Evolutionary conservation across 495 filamentous ascomycete species (phyloP), one percentile per base, ranked within the genome.

Genomic region (Sporormia fimetaria): DNA sequence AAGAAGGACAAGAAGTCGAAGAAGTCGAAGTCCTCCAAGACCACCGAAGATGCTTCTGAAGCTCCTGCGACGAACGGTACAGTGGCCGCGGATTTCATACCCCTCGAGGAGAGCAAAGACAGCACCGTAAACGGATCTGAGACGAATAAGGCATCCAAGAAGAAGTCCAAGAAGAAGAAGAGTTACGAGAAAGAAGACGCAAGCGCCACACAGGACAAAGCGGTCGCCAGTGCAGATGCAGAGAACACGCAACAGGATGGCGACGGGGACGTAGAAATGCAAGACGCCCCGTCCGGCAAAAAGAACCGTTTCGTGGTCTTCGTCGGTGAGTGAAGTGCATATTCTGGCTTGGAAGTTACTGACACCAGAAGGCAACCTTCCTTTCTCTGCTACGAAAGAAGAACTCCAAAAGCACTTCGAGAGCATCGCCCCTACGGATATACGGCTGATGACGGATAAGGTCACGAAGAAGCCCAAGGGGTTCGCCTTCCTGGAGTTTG

Each of bases 401-500:
- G 62, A 75, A 10, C 61, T 96, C 21, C 61, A 57, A 17, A 66
- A 69, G 42, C 87, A 98, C 64, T 95, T 98, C 55, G 67, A 74
- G 20, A 71, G 79, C 40, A 72, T 93, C 38, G 59, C 73, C 10
- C 87, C 90, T 2, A 70, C 66, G 12, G 71, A 71, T 8, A 69
- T 95, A 37, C 83, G 90, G 1, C 74, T 85, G 21, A 73, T 81
- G 18, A 86, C 81, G 11, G 65, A 84, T 54, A 80, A 79, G 50
- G 68, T 73, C 28, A 69, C 78, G 36, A 63, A 58, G 20, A 81
- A 80, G 47, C 83, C 77, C 44, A 86, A 84, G 51, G 90, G 90
- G 21, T 82, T 80, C 47, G 90, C 85, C 3, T 98, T 98, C 61
- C 67, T 98, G 44, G 90, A 98, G 63, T 96, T 98, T 51, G 80